Base-by-base conservation (phyloP, 108 stramenopile genomes). In the Stephanodiscus triporus region DNA sequence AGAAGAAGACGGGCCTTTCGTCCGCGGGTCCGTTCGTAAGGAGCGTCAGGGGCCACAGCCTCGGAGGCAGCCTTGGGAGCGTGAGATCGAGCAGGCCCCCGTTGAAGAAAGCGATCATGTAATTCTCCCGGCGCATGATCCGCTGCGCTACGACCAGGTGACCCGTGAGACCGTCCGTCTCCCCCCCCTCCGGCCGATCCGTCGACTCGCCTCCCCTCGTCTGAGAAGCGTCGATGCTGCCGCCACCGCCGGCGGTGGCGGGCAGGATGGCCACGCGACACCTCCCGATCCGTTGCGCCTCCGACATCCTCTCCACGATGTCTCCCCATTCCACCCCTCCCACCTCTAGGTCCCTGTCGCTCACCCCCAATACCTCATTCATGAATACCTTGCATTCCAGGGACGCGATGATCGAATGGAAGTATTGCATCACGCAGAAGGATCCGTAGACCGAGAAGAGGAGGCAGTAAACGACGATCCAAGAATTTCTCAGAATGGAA, bases 81-180 rank as follows among this genome's bases (percentile, higher is more conserved):
- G 74, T 83, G 11, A 96, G 70, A 76, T 96, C 92, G 27, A 99
- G 73, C 55, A 96, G 72, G 8, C 85, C 83, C 45, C 70, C 68
- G 85, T 97, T 97, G 65, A 97, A 91, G 72, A 99, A 86, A 11
- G 97, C 96, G 26, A 99, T 85, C 73, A 99, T 62, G 81, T 95
- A 99, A 77, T 98, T 98, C 58, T 99, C 96, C 70, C 91, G 85
- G 17, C 98, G 87, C 89, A 98, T 85, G 63, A 99, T 97, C 23
- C 98, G 87, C 72, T 90, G 89, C 13, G 93, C 90, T 27, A 96
- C 84, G 9, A 81, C 66, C 24, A 94, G 68, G 57, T 89, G 90
- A 74, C 90, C 87, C 34, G 87, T 76, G 17, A 67, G 60, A 37
- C 58, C 78, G 20, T 68, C 66, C 22, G 72, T 37, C 22, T 50